These are phyloP conservation scores for Malus hybrid DNA, from an alignment of 331 rosid species.

Conservation along the genomic window DNA sequence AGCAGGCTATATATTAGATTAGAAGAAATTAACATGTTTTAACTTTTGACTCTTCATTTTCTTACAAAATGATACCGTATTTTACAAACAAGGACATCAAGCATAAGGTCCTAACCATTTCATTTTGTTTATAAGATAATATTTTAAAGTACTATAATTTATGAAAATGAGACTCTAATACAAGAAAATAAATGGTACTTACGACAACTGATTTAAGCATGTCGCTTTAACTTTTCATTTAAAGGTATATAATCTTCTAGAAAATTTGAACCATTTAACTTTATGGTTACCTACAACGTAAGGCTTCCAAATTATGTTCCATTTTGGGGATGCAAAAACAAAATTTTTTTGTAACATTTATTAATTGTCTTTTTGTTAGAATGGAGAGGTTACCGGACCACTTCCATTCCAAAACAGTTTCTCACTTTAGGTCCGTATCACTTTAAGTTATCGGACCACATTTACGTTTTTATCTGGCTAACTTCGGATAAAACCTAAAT, in stretches of 20 bases:
- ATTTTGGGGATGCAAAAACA: background rate
- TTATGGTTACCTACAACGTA: background rate
- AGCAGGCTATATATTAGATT: background rate
- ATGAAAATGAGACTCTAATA: too few species aligned
- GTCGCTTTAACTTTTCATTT: too few species aligned
- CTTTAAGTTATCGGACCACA: background rate
- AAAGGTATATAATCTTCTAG: background rate
- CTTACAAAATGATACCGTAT: background rate
- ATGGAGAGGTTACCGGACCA: background rate
- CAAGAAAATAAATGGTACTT: too few species aligned
- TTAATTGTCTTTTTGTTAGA: background rate
- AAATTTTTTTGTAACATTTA: background rate
- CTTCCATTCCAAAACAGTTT: background rate
- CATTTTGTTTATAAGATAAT: too few species aligned
- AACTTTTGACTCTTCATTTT: background rate
- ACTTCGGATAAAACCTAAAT: too few species aligned
- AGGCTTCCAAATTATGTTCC: background rate
- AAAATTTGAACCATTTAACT: background rate
- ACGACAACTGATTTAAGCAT: too few species aligned
- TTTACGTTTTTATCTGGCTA: background rate
- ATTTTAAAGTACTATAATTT: too few species aligned
- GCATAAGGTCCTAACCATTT: too few species aligned
- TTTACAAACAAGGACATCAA: too few species aligned
- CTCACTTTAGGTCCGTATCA: background rate
- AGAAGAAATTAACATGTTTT: background rate